Evolutionary conservation across 176 grass and related monocot species (phyloP).

Genomic region (Stipa capillata): DNA sequence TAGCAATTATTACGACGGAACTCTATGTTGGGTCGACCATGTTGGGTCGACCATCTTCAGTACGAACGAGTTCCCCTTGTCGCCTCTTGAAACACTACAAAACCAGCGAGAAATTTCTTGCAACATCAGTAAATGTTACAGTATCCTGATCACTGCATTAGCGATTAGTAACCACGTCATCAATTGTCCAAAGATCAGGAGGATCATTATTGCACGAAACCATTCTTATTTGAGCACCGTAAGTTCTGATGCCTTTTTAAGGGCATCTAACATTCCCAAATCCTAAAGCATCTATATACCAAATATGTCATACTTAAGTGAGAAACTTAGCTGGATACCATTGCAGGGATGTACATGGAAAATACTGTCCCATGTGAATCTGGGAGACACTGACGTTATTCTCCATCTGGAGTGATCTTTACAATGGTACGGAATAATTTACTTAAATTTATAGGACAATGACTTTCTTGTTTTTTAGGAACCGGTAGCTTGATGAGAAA

Average conservation of each 20-base stretch:
- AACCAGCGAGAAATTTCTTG: not conserved
- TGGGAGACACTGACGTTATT: too few species aligned
- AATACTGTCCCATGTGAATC: too few species aligned
- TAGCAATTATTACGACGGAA: conserved; percentile 45
- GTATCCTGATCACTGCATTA: not conserved
- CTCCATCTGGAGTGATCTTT: too few species aligned
- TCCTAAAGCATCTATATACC: not conserved
- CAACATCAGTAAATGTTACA: conserved; percentile 2
- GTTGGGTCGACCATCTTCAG: conserved; percentile 87
- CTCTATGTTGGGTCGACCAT: conserved; percentile 76
- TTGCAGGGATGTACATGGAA: too few species aligned
- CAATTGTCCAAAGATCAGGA: conserved; percentile 1
- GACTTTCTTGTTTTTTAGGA: not conserved
- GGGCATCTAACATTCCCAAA: not conserved
- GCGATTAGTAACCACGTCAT: not conserved
- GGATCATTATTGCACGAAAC: not conserved
- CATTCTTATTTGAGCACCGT: not conserved
- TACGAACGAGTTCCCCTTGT: conserved; percentile 85
- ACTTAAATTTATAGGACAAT: not conserved
- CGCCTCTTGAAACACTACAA: conserved; percentile 77
- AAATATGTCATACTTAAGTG: not conserved
- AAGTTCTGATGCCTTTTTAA: not conserved
- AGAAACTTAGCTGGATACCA: too few species aligned
- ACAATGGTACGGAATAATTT: too few species aligned
- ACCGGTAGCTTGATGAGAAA: not conserved